These are phyloP conservation scores for Yamadazyma epiphylla DNA, from an alignment of 1,139 yeast species.

Conservation along the genomic window DNA sequence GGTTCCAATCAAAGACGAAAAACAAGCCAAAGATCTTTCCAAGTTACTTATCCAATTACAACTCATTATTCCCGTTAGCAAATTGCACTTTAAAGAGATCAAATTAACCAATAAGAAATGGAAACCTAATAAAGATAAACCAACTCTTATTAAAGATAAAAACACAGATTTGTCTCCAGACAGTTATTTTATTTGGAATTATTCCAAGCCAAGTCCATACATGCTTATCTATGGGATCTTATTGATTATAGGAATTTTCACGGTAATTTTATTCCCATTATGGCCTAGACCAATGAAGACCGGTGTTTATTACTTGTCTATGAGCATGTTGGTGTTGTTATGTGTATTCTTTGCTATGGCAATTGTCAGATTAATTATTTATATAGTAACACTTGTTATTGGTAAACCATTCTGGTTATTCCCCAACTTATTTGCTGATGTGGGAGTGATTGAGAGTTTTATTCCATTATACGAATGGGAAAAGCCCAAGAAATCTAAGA, in stretches of 20 bases:
- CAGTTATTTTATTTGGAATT: conserved; percentile 83
- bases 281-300: conserved; percentile 92
- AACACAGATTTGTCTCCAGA: conserved; percentile 75
- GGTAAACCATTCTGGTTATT: conserved; percentile 87
- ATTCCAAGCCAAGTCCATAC: conserved; percentile 70
- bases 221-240: conserved; percentile 61
- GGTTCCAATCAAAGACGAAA: conserved; percentile 50
- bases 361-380: conserved; percentile 71
- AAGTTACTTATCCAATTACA: conserved; percentile 69
- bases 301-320: conserved; percentile 88
- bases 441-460: conserved; percentile 91
- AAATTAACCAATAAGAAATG: conserved; percentile 54
- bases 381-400: conserved; percentile 55
- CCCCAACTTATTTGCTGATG: conserved; percentile 94
- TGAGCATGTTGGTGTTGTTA: conserved; percentile 70
- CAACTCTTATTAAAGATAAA: conserved; percentile 61
- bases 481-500: conserved; percentile 25
- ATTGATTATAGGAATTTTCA: conserved; percentile 64
- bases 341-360: conserved; percentile 78
- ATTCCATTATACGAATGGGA: conserved; percentile 88
- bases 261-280: conserved; percentile 85
- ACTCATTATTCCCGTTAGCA: conserved; percentile 69
- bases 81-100: conserved; percentile 71
- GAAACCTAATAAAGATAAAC: conserved; percentile 70
- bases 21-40: conserved; percentile 61